Evolutionary conservation across 202 grass and related monocot species (phyloP).

Genomic region (Saccharum hybrid): DNA sequence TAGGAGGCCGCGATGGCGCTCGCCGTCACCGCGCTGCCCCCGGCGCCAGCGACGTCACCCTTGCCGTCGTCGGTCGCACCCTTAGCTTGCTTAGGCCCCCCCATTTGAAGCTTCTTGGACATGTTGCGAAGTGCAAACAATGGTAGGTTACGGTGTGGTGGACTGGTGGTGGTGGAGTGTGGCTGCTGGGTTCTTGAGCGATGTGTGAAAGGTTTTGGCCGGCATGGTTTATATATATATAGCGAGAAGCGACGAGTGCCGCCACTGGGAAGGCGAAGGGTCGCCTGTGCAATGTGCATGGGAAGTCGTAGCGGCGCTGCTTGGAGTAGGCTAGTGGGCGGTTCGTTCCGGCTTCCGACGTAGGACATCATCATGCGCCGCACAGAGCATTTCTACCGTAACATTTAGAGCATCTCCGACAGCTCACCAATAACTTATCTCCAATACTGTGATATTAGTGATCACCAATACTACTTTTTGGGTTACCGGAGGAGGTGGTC

Average conservation of each 20-base stretch:
- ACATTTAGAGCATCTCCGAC: no score
- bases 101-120: slow-evolving; percentile 5
- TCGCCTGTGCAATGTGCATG: background rate
- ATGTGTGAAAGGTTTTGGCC: background rate
- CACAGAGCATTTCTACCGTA: background rate
- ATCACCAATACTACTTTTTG: no score
- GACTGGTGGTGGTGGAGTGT: background rate
- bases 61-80: background rate
- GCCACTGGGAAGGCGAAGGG: background rate
- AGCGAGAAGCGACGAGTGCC: background rate
- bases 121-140: background rate
- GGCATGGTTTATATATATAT: background rate
- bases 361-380: background rate
- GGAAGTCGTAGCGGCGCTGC: background rate
- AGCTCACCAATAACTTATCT: no score
- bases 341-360: slow-evolving; percentile 12
- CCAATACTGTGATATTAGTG: no score
- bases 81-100: background rate
- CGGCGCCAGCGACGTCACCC: background rate
- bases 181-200: background rate
- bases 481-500: no score
- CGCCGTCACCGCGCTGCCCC: background rate
- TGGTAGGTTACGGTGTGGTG: background rate
- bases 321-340: background rate
- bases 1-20: slow-evolving; percentile 55